Conservation (phyloP, 2,329 filamentous ascomycete genomes). For the Penicillium sp. region DNA sequence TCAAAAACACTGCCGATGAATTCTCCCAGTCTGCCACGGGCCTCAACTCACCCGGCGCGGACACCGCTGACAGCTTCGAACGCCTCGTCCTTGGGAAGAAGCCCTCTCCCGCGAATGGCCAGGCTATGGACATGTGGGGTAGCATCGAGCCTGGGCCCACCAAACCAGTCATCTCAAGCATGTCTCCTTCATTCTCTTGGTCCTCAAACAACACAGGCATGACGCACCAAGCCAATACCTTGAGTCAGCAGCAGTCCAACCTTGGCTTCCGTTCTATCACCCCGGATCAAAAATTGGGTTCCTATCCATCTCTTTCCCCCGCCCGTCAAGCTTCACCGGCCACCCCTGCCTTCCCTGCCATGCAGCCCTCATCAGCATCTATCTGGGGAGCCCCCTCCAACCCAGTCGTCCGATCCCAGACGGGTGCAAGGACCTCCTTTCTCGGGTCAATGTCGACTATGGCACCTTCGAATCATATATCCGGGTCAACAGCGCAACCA, state of each 20-base stretch:
- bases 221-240: conserved; percentile 19
- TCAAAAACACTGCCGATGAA: conserved; percentile 28
- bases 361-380: conserved; percentile 34
- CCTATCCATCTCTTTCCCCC: conserved; percentile 48
- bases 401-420: conserved; percentile 17
- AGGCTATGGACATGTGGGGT: conserved; percentile 34
- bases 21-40: conserved; percentile 27
- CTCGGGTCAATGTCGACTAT: conserved; percentile 29
- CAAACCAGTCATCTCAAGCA: conserved; percentile 25
- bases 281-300: conserved; percentile 49
- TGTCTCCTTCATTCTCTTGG: conserved; percentile 45
- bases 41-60: conserved; percentile 46
- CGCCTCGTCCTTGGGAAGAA: conserved; percentile 75
- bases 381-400: conserved; percentile 21
- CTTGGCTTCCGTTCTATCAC: conserved; percentile 48
- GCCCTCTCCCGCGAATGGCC: conserved; percentile 34
- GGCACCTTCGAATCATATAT: conserved; percentile 17
- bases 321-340: conserved; percentile 34
- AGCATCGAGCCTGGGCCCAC: conserved; percentile 31
- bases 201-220: conserved; percentile 31
- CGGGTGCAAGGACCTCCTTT: conserved; percentile 18
- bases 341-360: conserved; percentile 23
- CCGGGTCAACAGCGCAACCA: conserved; percentile 19
- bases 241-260: conserved; percentile 21
- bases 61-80: conserved; percentile 72